Evolutionary conservation across 176 grass and related monocot species (phyloP).

Genomic region (Lolium multiflorum): DNA sequence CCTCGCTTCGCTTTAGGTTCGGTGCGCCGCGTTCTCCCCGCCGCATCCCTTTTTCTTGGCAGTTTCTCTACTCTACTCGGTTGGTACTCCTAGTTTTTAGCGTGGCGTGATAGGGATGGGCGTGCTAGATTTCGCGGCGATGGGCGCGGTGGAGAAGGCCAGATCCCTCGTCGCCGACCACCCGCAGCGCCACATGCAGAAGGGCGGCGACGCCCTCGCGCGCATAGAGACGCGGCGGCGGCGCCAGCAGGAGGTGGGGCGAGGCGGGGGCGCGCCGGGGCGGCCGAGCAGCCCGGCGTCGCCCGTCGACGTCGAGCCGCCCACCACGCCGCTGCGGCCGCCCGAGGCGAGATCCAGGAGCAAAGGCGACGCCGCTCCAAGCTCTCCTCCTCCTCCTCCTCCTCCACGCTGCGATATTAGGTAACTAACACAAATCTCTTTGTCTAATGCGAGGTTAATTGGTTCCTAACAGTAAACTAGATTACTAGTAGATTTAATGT

Average conservation of each 20-base stretch:
- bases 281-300: conserved; percentile 44
- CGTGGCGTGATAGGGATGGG: conserved; percentile 53
- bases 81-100: background rate
- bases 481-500: background rate
- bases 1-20: conserved; percentile 4
- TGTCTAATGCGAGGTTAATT: background rate
- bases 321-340: conserved; percentile 36
- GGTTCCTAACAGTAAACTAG: background rate
- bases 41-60: background rate
- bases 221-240: conserved; percentile 52
- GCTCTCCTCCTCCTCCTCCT: background rate
- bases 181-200: conserved; percentile 35
- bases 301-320: conserved; percentile 51
- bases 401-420: conserved; percentile 44
- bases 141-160: conserved; percentile 54
- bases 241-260: conserved; percentile 18
- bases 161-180: conserved; percentile 54
- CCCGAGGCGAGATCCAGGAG: conserved; percentile 58
- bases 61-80: background rate
- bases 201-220: conserved; percentile 30
- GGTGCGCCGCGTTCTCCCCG: background rate
- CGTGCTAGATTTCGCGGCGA: conserved; percentile 56
- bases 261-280: conserved; percentile 37
- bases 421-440: conserved; percentile 41
- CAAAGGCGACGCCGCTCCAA: conserved; percentile 20